Base-by-base conservation (phyloP, 345 rosid genomes). In the Salix brachista region DNA sequence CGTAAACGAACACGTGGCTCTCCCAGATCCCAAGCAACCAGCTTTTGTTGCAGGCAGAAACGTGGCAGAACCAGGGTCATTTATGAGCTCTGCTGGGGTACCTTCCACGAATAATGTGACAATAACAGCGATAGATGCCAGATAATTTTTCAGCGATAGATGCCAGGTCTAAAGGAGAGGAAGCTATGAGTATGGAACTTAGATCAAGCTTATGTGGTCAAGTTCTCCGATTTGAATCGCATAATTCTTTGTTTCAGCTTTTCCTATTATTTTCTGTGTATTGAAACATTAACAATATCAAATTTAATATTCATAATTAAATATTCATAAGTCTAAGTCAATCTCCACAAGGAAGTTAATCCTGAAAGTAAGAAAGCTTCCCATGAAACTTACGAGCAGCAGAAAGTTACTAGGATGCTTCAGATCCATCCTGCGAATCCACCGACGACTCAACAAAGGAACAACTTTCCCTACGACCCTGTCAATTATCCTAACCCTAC, bases 1-100 rank as follows among this genome's bases (percentile, higher is more conserved):
- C 39, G 64, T 10, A 12, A 44, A 36, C 44, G 77, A 74, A 60
- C 26, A 52, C 44, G 56, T 28, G 10, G 12, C 58, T 17, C 25
- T 74, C 4, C 60, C 77, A 25, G 19, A 25, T 2, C 77, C 77
- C 4, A 74, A 74, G 34, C 39, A 74, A 21, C 77, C 69, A 1
- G 77, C 70, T 8, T 74, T 42, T 74, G 10, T 16, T 56, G 8
- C 21, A n/a, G 10, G 4, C 13, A 21, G 64, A 58, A 58, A 25
- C 23, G 2, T 58, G 64, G 26, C 11, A 58, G 26, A 58, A 6
- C 11, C 1, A 58, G 1, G 64, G 0, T 4, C 28, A 18, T n/a
- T 21, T 12, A 58, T 25, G 26, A 58, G 28, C 9, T 19, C 18
- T 58, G 12, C 28, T 5, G 64, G 11, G 2, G 0, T 58, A 19